Evolutionary conservation across 139 green algal genomes (phyloP), one percentile per base, ranked within the genome.

Genomic region (Picochlorum sp.): DNA sequence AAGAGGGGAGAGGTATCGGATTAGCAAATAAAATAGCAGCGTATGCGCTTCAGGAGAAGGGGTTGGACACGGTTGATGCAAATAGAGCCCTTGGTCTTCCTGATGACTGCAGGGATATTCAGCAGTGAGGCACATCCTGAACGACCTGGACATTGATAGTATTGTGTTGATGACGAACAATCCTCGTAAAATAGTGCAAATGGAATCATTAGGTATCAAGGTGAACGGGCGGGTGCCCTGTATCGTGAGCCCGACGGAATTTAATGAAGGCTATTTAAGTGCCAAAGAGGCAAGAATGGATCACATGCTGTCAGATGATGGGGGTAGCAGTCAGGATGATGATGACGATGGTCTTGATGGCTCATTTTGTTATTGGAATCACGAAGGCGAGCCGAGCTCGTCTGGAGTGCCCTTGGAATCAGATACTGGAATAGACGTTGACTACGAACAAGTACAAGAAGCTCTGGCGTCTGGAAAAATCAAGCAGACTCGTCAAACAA

Each of bases 21-120:
- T 78, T 97, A 28, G 90, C 91, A 26, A 97, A 97, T 76, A 97
- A 97, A 60, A 96, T 97, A n/a, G 91, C 91, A 37, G 91, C 91
- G 1, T 97, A 97, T 69, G 73, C 82, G 0, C 56, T 97, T 67
- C 82, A 96, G 86, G 88, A 95, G 69, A 70, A 88, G 68, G 91
- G 91, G 5, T 61, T 93, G 18, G 91, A 97, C 77, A 97, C 91
- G 0, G 91, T 97, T 20, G 91, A 97, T 69, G 91, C 91, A 47
- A 97, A 97, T 76, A 63, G 90, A 2, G 86, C 85, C 6, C 79
- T 97, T 26, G 91, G 91, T 1, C 77, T 96, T 38, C 91, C 91
- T 14, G 90, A 96, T 62, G 91, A 97, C 72, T 90, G 84, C 70
- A 68, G 91, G 3, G 91, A 97, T 97, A 97, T 80, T 88, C 78